phyloP scores from a whole-genome alignment of 1,284 basidiomycete genomes.

The Phenoliferia sp. region DNA sequence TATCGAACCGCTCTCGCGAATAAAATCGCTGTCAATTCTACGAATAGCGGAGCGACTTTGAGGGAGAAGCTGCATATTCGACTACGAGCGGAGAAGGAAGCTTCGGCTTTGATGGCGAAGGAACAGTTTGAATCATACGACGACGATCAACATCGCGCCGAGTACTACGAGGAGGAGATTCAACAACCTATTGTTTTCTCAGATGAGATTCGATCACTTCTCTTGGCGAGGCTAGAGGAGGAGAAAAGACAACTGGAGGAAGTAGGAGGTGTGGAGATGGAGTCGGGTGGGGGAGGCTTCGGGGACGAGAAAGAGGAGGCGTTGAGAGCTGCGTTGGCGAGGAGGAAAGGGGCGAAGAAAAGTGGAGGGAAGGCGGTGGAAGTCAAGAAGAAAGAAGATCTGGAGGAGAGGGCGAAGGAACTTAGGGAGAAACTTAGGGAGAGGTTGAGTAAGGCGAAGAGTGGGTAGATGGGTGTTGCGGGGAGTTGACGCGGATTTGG shows the following conservation, averaged over 20 bases:
- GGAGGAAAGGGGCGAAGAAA: background rate
- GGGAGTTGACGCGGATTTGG: too few relatives aligned
- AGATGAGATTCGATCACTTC: constrained; percentile 11
- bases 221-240: constrained; percentile 27
- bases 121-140: too few relatives aligned
- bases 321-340: background rate
- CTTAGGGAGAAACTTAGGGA: background rate
- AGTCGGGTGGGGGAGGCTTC: constrained; percentile 1
- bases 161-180: background rate
- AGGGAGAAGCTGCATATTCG: background rate
- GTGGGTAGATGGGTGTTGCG: too few relatives aligned
- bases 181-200: constrained; percentile 5
- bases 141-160: too few relatives aligned
- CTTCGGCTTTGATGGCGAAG: background rate
- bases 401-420: background rate
- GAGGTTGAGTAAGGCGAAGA: background rate
- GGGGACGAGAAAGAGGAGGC: background rate
- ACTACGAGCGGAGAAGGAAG: background rate
- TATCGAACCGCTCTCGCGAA: constrained; percentile 23
- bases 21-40: background rate
- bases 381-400: background rate
- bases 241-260: constrained; percentile 6
- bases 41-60: background rate
- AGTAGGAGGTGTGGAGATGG: background rate
- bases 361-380: background rate